Evolutionary conservation across 805 yeast genomes (phyloP), one percentile per base, ranked within the genome.

Genomic region (Barnettozyma populi): DNA sequence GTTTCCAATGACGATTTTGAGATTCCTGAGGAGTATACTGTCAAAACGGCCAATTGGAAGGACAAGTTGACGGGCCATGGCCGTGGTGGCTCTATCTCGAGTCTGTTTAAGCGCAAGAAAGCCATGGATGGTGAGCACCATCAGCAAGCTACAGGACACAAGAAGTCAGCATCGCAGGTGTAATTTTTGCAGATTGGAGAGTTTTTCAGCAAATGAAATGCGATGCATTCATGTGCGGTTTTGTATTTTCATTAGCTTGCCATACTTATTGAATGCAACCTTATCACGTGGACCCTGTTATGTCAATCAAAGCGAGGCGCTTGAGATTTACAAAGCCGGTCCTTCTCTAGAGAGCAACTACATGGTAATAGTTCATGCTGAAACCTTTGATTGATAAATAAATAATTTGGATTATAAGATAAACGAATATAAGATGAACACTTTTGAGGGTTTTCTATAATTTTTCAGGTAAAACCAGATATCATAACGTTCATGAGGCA

Each of bases 1-100:
- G 46, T 51, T 11, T 51, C 53, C 7, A 48, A 48, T 35, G 50
- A 51, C 7, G 53, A 51, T 27, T 48, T 35, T 27, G 51, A 51
- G 14, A 27, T 48, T 2, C 51, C 52, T 13, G 45, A 40, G 14
- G 14, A 37, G 9, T 48, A 42, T 31, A 10, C 20, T 5, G 21
- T 16, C 18, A 23, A n/a, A 13, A 9, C 42, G 7, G 8, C 14
- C n/a, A 37, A 37, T 20, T 37, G 40, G 40, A 37, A 20, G 16
- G 23, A 19, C 18, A 37, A 37, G 21, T 21, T 20, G 16, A 37
- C 13, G 21, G 27, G 18, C 11, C 40, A 37, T 19, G 40, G 40
- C 7, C 24, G 27, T 37, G 27, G 27, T 37, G 21, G 18, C 5
- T 37, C 40, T 7, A 37, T 37, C 14, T 37, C 40, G 21, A 21